A percentile compares a stretch with the other conserved stretches of the same genome.
Conservation (phyloP, 805 yeast species). For the Candida montana region DNA sequence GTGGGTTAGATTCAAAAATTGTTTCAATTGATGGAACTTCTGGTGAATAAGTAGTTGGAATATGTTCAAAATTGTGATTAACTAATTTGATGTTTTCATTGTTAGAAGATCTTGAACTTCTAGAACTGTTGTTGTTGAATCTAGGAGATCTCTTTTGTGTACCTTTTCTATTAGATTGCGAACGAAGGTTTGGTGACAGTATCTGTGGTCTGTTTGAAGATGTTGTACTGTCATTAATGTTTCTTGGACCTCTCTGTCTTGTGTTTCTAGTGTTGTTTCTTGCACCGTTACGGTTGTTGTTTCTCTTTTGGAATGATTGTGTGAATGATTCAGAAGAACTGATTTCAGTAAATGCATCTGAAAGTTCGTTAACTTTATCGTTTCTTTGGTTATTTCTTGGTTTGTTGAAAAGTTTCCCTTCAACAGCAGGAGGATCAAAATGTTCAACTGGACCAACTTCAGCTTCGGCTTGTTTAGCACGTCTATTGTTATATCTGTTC, state of each 20-base stretch:
- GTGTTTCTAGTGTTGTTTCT: neutral
- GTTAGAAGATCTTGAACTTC: neutral
- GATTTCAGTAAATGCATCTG: conserved; percentile 5
- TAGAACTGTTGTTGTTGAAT: neutral
- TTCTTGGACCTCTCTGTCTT: conserved; percentile 5
- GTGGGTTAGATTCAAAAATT: conserved; percentile 9
- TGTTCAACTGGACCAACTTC: neutral
- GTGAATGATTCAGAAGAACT: neutral
- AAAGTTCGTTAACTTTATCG: neutral
- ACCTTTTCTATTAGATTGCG: neutral
- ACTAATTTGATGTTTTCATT: neutral
- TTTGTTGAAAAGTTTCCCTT: neutral
- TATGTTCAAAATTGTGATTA: conserved; percentile 17
- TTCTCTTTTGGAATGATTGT: conserved; percentile 1
- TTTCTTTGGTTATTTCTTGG: neutral
- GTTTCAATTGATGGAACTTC: conserved; percentile 14
- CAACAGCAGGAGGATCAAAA: neutral
- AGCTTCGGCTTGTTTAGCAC: no score
- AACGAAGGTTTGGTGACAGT: conserved; percentile 5
- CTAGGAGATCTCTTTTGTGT: neutral
- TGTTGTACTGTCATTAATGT: conserved; percentile 2
- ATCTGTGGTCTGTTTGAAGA: conserved; percentile 1
- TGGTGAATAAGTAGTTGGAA: conserved; percentile 17
- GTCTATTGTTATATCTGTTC: neutral
- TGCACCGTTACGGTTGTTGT: neutral